Evolutionary conservation across 371 early-diverging fungal species (phyloP), one percentile per base, ranked within the genome.

Genomic region (Mycotypha africana): DNA sequence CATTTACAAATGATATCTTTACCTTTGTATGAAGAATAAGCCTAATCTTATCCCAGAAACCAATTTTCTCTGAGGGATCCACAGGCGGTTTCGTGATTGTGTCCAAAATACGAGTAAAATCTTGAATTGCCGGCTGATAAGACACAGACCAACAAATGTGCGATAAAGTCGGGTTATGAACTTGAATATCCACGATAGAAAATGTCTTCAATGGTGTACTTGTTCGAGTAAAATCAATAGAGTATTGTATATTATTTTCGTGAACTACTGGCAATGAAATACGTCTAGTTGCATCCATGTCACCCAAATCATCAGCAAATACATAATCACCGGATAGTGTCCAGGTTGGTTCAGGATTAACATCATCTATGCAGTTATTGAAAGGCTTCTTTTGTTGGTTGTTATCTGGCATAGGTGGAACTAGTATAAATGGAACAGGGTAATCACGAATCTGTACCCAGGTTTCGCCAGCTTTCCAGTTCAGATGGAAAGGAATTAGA

Each of bases 1-100:
- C 74, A 11, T 77, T 81, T 7, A 74, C 65, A 45, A 84, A 70
- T n/a, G 64, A 54, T 4, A 85, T 60, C 22, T 59, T 63, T 25
- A 76, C 62, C 14, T 52, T 49, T 9, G 85, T 80, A 52, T 89
- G 89, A 23, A 85, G 55, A 34, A 86, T 74, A 2, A 86, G 45
- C 6, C 89, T 62, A 20, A 86, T 51, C 50, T 87, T 87, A 53
- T 89, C 89, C 89, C 89, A 89, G 64, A 86, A 85, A 1, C 86
- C 87, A 22, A 84, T 55, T 4, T 78, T 80, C 6, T 74, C 70
- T 20, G 81, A 80, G 3, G 85, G 86, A 63, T 87, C 72, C 1
- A 78, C 72, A 19, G 78, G 79, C 5, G 84, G 77, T 8, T 74
- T 67, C 7, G 86, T 83, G 34, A 89, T 53, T 4, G 60, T 60